phyloP scores from a whole-genome alignment of 2,329 filamentous ascomycete species.

The Colletotrichum sp. region DNA sequence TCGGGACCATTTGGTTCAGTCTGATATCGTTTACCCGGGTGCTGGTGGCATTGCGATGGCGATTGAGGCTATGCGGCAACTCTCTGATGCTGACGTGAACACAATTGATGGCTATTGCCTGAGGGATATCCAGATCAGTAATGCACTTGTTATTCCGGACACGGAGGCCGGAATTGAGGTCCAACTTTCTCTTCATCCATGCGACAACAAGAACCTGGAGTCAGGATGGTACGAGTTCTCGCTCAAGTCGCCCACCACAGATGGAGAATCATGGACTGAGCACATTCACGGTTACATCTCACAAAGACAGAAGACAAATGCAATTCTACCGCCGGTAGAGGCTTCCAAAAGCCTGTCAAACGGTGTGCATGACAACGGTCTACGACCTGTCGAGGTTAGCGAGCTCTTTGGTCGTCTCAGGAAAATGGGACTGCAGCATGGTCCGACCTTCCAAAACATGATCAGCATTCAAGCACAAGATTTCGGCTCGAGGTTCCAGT shows the following conservation, averaged over 20 bases:
- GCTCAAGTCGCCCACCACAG: slow-evolving; percentile 36
- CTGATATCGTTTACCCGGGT: slow-evolving; percentile 44
- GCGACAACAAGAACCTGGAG: background rate
- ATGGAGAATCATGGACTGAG: slow-evolving; percentile 40
- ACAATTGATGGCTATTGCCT: slow-evolving; percentile 21
- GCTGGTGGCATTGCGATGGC: slow-evolving; percentile 37
- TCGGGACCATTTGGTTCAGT: slow-evolving; percentile 50
- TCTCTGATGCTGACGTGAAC: background rate
- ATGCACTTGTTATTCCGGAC: slow-evolving; percentile 15
- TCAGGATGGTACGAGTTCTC: slow-evolving; percentile 12
- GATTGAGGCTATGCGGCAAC: slow-evolving; percentile 19
- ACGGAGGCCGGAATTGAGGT: background rate
- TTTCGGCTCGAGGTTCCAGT: slow-evolving; percentile 51
- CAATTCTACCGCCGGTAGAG: background rate
- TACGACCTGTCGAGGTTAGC: slow-evolving; percentile 40
- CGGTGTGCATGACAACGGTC: background rate
- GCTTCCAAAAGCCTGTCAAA: slow-evolving; percentile 29
- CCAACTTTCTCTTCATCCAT: background rate
- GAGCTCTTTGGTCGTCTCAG: slow-evolving; percentile 46
- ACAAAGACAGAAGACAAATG: slow-evolving; percentile 24
- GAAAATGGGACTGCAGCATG: background rate
- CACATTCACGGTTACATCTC: slow-evolving; percentile 1
- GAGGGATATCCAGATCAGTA: slow-evolving; percentile 22
- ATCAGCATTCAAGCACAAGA: slow-evolving; percentile 22
- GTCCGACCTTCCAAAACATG: slow-evolving; percentile 1